Conservation (phyloP, 2,329 filamentous ascomycete species). For the Plectosphaerella cucumerina region DNA sequence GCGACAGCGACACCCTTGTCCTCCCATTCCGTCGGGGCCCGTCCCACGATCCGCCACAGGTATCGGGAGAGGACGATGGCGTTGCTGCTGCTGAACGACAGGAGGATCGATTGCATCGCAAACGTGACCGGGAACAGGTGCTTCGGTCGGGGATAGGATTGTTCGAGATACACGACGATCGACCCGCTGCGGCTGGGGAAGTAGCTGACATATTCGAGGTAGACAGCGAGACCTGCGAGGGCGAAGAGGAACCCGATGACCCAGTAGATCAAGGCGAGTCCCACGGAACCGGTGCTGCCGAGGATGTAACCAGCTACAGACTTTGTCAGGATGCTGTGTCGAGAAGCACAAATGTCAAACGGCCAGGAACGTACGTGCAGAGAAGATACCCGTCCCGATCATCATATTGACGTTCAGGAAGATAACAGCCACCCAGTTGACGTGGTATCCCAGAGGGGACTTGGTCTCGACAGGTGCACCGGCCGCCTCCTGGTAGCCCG, state of each 20-base stretch:
- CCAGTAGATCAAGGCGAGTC: constrained; percentile 61
- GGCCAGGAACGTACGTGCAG: constrained; percentile 41
- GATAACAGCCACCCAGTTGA: constrained; percentile 50
- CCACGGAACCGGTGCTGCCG: constrained; percentile 54
- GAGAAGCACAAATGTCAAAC: no score
- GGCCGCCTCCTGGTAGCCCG: constrained; percentile 8
- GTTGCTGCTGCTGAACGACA: constrained; percentile 64
- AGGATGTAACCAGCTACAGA: constrained; percentile 34
- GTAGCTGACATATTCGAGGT: constrained; percentile 61
- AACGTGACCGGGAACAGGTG: constrained; percentile 62
- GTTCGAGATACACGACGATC: constrained; percentile 65
- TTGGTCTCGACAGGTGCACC: constrained; percentile 57
- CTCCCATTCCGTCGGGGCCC: constrained; percentile 53
- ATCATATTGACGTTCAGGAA: constrained; percentile 59
- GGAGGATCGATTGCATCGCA: constrained; percentile 56
- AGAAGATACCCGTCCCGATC: constrained; percentile 59
- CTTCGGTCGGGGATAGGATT: constrained; percentile 59
- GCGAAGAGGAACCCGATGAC: constrained; percentile 56
- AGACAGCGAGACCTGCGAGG: constrained; percentile 48
- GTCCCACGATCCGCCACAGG: constrained; percentile 51
- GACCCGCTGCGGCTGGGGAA: constrained; percentile 63
- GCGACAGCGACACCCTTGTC: constrained; percentile 63
- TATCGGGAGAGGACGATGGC: constrained; percentile 60
- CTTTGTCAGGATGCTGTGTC: constrained; percentile 2
- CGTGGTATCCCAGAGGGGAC: constrained; percentile 58